Percentiles rank a stretch among this genome's conserved stretches.
Conservation (phyloP, 768 basidiomycete species). For the Pulveroboletus sp. region DNA sequence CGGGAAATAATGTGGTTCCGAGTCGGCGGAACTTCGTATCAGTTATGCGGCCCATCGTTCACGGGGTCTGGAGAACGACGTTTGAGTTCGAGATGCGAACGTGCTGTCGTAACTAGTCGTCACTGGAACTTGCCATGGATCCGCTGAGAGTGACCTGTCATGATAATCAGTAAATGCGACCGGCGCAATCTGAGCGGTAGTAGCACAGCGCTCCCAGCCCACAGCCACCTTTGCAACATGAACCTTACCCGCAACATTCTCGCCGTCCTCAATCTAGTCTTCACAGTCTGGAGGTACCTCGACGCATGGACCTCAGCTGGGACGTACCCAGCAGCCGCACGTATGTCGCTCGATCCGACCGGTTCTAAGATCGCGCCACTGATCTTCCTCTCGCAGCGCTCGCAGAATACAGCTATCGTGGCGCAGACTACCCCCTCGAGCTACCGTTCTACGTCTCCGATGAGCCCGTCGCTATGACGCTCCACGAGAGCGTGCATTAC, state of each 20-base stretch:
- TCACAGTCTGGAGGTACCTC: conserved; percentile 1
- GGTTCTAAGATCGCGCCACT: no score
- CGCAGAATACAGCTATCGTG: conserved; percentile 7
- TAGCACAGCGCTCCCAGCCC: no score
- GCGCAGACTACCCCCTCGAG: conserved; percentile 8
- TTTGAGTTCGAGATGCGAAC: no score
- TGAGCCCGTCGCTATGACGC: conserved; percentile 9
- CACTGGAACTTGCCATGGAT: no score
- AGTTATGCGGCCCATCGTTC: no score
- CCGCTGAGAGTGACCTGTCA: no score
- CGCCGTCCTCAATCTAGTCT: conserved; percentile 2
- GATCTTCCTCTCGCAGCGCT: neutral
- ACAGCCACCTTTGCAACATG: neutral
- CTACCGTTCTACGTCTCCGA: neutral
- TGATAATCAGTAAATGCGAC: no score
- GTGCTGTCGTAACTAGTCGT: no score
- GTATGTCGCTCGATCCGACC: neutral
- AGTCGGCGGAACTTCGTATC: no score
- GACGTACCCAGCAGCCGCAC: neutral
- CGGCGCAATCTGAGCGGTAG: no score
- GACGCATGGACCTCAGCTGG: neutral
- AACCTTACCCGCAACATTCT: neutral
- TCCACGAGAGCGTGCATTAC: conserved; percentile 12
- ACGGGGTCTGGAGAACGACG: no score
- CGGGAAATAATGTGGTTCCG: no score